phyloP scores from a whole-genome alignment of 1,139 yeast genomes.

The Geotrichum candidum region DNA sequence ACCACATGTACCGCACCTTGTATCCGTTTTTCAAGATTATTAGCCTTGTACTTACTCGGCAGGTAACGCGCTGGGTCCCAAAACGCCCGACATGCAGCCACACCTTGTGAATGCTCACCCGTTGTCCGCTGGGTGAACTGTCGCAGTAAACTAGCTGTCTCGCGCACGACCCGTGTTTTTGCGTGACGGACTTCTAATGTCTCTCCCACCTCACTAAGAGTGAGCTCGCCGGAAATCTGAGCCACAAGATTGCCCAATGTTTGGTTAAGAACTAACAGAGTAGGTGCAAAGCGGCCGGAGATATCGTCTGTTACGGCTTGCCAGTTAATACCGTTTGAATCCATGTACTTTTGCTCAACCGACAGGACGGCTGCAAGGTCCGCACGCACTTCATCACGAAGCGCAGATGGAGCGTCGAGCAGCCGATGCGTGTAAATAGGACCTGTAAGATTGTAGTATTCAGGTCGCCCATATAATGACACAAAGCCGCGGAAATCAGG shows the following conservation, averaged over 20 bases:
- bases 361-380: conserved; percentile 34
- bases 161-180: neutral
- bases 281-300: conserved; percentile 47
- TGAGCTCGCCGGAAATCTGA: neutral
- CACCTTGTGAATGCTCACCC: neutral
- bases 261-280: conserved; percentile 38
- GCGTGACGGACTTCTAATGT: neutral
- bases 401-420: conserved; percentile 34
- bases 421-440: conserved; percentile 40
- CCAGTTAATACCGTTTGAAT: conserved; percentile 48
- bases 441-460: conserved; percentile 41
- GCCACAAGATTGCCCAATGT: conserved; percentile 23
- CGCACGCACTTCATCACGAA: conserved; percentile 35
- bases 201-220: conserved; percentile 12
- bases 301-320: conserved; percentile 43
- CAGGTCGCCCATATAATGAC: conserved; percentile 47
- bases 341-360: conserved; percentile 20
- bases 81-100: neutral
- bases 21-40: conserved; percentile 32
- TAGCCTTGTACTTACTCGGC: conserved; percentile 17
- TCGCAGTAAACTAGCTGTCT: neutral
- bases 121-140: neutral
- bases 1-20: conserved; percentile 44
- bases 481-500: conserved; percentile 47
- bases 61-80: conserved; percentile 13